Conservation (phyloP, 2,329 filamentous ascomycete genomes). For the Domatiomyces globalis region DNA sequence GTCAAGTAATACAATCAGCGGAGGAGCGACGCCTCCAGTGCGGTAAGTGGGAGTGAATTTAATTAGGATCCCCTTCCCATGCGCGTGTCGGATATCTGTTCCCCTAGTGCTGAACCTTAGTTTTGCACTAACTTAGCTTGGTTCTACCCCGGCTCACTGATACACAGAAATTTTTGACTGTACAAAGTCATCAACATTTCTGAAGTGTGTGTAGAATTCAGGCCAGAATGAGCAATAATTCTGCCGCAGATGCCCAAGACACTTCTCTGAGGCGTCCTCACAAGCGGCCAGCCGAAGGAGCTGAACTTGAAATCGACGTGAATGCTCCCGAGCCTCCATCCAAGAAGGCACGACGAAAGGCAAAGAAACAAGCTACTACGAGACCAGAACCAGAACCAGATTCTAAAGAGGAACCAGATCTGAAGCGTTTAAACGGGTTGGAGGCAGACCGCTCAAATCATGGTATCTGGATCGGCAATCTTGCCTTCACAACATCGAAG, state of each 20-base stretch:
- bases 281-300: slow-evolving; percentile 13
- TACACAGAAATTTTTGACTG: not conserved
- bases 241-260: not conserved
- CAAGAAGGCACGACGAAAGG: slow-evolving; percentile 76
- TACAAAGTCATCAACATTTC: not conserved
- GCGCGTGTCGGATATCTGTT: slow-evolving; percentile 1
- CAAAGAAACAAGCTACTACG: slow-evolving; percentile 51
- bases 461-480: slow-evolving; percentile 91
- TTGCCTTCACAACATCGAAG: slow-evolving; percentile 68
- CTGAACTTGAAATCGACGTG: slow-evolving; percentile 78
- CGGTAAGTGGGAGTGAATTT: too few relatives aligned
- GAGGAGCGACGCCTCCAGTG: too few relatives aligned
- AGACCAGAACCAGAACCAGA: slow-evolving; percentile 21
- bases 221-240: not conserved
- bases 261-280: not conserved
- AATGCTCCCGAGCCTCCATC: slow-evolving; percentile 83
- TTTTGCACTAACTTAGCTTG: not conserved
- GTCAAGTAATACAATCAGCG: not conserved
- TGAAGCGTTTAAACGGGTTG: slow-evolving; percentile 23
- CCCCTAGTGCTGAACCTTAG: slow-evolving; percentile 1
- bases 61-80: not conserved
- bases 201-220: not conserved
- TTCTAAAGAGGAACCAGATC: slow-evolving; percentile 11
- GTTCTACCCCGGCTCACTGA: not conserved
- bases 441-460: slow-evolving; percentile 53